These are phyloP conservation scores for Linanthus parryae DNA, from an alignment of 148 eudicot species.

Conservation along the genomic window DNA sequence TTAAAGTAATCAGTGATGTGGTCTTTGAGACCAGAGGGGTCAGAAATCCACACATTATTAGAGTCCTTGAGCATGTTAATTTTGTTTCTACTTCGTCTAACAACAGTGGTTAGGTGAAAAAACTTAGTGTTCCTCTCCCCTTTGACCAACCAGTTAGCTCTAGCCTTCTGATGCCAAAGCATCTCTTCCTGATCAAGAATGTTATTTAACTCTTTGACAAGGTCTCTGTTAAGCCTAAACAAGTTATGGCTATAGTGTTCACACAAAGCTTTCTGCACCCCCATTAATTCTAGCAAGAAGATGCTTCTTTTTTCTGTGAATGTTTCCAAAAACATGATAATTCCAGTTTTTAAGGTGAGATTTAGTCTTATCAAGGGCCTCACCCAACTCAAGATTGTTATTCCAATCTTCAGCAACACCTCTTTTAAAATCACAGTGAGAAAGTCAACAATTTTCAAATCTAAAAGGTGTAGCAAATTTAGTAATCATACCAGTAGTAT, in stretches of 20 bases:
- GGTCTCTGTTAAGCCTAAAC: too few relatives aligned
- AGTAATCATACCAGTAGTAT: too few relatives aligned
- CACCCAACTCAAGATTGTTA: too few relatives aligned
- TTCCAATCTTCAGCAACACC: too few relatives aligned
- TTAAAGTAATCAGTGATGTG: neutral
- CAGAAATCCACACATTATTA: neutral
- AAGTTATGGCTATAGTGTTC: neutral
- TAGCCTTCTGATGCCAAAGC: neutral
- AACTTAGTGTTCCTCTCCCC: neutral
- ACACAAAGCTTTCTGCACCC: neutral
- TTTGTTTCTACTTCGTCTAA: neutral
- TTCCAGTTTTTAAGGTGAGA: neutral
- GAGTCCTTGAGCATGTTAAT: neutral
- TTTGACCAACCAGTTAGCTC: neutral
- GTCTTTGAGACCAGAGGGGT: neutral
- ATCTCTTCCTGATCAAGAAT: neutral
- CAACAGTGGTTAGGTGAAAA: neutral
- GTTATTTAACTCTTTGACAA: neutral
- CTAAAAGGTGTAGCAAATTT: too few relatives aligned
- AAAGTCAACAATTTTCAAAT: too few relatives aligned
- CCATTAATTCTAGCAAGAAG: neutral
- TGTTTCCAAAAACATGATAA: neutral
- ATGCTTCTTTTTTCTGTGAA: neutral
- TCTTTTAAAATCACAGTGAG: too few relatives aligned
- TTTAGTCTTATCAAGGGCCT: too few relatives aligned